Conservation (phyloP, 345 rosid genomes). For the Barbarea vulgaris region DNA sequence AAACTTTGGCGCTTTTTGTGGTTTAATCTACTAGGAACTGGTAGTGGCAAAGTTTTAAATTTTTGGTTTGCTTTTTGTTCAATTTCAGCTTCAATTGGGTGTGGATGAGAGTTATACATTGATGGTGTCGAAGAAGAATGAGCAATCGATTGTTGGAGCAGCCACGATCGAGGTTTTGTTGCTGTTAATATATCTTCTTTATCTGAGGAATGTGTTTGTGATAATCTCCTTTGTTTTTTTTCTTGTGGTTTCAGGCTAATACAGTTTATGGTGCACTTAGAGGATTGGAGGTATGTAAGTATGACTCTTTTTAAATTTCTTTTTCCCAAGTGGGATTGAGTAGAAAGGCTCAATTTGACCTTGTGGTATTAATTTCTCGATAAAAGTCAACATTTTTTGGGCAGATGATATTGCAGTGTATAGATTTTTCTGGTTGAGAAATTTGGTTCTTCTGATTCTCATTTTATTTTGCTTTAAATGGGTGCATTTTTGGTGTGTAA, state of each 20-base stretch:
- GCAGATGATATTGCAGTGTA: neutral
- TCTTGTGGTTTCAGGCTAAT: conserved; percentile 64
- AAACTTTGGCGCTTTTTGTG: neutral
- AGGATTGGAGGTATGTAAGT: conserved; percentile 78
- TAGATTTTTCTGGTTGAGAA: neutral
- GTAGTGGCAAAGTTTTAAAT: neutral
- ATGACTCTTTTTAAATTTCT: neutral
- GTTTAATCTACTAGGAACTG: neutral
- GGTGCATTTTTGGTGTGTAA: neutral
- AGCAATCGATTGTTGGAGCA: conserved; percentile 55
- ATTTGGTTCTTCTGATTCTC: neutral
- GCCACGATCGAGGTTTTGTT: conserved; percentile 70
- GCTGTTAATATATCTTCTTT: neutral
- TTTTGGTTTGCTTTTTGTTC: conserved; percentile 16
- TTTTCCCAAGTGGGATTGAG: neutral
- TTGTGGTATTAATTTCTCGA: neutral
- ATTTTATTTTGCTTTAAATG: neutral
- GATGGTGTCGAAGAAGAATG: conserved; percentile 52
- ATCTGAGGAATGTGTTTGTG: neutral
- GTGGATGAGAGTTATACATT: conserved; percentile 55
- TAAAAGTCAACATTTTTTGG: neutral
- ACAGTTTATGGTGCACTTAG: conserved; percentile 87
- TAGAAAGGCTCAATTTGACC: conserved; percentile 16
- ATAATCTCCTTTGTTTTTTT: neutral
- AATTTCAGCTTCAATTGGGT: conserved; percentile 44